Conservation (phyloP, 768 basidiomycete genomes). For the Termitomyces sp. region DNA sequence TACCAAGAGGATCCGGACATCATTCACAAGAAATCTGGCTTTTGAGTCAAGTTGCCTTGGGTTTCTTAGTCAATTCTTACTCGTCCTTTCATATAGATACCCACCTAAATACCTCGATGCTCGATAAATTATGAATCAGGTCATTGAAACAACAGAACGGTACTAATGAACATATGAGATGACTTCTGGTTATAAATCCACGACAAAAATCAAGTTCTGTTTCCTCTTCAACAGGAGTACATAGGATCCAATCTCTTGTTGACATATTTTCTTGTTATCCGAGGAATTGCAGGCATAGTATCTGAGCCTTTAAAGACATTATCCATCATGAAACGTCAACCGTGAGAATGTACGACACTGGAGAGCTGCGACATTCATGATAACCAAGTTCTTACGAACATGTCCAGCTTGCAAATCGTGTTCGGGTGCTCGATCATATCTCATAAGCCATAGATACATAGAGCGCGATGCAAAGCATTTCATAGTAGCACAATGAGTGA, state of each 20-base stretch:
- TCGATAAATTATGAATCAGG: not conserved
- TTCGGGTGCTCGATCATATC: constrained; percentile 17
- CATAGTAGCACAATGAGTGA: constrained; percentile 25
- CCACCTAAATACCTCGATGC: constrained; percentile 17
- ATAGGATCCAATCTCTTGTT: no score
- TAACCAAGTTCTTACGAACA: not conserved
- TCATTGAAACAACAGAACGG: not conserved
- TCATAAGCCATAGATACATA: constrained; percentile 19
- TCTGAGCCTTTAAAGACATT: no score
- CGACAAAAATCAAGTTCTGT: not conserved
- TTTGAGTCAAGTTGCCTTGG: constrained; percentile 35
- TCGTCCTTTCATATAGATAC: constrained; percentile 21
- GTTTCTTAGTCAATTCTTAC: constrained; percentile 11
- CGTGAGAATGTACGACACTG: not conserved
- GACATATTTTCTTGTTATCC: no score
- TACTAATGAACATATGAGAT: not conserved
- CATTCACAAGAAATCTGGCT: constrained; percentile 93
- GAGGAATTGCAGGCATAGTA: not conserved
- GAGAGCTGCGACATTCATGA: no score
- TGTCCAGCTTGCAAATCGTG: not conserved
- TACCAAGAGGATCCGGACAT: constrained; percentile 99
- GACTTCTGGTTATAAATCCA: no score
- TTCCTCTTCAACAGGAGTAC: not conserved
- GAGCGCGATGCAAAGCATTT: constrained; percentile 13
- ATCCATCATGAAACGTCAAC: no score